These are phyloP conservation scores for Talaromyces adpressus DNA, from an alignment of 495 filamentous ascomycete genomes.

Conservation along the genomic window DNA sequence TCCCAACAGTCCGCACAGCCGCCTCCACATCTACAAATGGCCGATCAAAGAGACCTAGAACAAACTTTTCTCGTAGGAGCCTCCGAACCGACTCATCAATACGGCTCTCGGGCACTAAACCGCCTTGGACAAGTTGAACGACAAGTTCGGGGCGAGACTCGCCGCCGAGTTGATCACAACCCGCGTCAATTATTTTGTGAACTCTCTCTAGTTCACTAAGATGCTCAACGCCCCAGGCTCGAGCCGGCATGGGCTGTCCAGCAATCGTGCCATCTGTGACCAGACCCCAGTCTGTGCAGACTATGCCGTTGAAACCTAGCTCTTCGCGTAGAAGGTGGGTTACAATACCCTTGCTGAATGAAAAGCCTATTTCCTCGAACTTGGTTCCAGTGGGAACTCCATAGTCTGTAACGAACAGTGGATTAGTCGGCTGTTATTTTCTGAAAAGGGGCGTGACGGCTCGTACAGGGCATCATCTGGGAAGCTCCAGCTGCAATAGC, in stretches of 20 bases:
- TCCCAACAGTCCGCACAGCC: slow-evolving; percentile 22
- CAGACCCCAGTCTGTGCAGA: slow-evolving; percentile 29
- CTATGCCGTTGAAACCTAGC: slow-evolving; percentile 29
- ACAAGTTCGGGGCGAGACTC: slow-evolving; percentile 27
- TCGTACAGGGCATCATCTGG: neutral
- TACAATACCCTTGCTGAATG: slow-evolving; percentile 15
- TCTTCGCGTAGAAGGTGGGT: slow-evolving; percentile 26
- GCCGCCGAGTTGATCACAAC: slow-evolving; percentile 31
- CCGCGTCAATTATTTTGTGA: slow-evolving; percentile 21
- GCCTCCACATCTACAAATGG: slow-evolving; percentile 24
- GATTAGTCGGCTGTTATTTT: too few relatives aligned
- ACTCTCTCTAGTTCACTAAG: slow-evolving; percentile 12
- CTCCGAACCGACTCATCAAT: slow-evolving; percentile 12
- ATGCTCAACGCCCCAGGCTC: neutral
- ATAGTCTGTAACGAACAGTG: neutral
- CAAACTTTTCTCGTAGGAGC: slow-evolving; percentile 12
- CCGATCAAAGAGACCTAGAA: slow-evolving; percentile 12
- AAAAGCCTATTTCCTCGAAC: slow-evolving; percentile 20
- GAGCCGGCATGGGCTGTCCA: neutral
- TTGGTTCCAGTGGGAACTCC: slow-evolving; percentile 12
- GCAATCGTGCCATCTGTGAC: neutral
- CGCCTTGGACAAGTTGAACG: slow-evolving; percentile 7
- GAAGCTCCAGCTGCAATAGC: neutral
- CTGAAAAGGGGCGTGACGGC: too few relatives aligned
- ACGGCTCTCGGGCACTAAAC: neutral